phyloP scores from a whole-genome alignment of 164 flowering plant genomes.

The Tetrastigma voinierianum region DNA sequence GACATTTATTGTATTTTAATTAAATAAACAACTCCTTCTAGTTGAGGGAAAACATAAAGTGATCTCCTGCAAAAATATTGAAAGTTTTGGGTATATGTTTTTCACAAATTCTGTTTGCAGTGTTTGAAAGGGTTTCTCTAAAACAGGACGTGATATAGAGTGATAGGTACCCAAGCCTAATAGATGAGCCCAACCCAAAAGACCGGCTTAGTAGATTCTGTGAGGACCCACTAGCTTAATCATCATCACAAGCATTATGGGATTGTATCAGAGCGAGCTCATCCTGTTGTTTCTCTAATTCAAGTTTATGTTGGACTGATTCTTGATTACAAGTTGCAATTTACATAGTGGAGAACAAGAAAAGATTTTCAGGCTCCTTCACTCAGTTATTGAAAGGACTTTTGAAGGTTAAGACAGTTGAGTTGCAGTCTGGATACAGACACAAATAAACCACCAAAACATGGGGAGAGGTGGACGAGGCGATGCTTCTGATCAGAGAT shows the following conservation, averaged over 20 bases:
- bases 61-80: too few relatives aligned
- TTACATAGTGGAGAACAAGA: conserved; percentile 47
- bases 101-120: neutral
- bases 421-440: conserved; percentile 44
- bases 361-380: conserved; percentile 56
- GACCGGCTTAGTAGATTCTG: too few relatives aligned
- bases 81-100: neutral
- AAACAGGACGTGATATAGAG: too few relatives aligned
- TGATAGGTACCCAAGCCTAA: too few relatives aligned
- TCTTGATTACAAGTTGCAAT: neutral
- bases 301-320: neutral
- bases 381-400: conserved; percentile 36
- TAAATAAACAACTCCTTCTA: neutral
- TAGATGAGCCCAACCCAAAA: too few relatives aligned
- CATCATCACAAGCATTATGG: too few relatives aligned
- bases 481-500: conserved; percentile 50
- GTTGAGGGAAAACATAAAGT: too few relatives aligned
- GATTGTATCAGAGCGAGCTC: too few relatives aligned
- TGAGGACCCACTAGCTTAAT: too few relatives aligned
- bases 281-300: neutral
- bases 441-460: conserved; percentile 63
- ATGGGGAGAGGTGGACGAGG: conserved; percentile 49
- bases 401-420: conserved; percentile 33
- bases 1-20: neutral
- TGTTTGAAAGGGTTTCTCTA: too few relatives aligned